A percentile compares a stretch with the other conserved stretches of the same genome.
phyloP scores from a whole-genome alignment of 1,284 basidiomycete genomes.

The Sutorius eximius region DNA sequence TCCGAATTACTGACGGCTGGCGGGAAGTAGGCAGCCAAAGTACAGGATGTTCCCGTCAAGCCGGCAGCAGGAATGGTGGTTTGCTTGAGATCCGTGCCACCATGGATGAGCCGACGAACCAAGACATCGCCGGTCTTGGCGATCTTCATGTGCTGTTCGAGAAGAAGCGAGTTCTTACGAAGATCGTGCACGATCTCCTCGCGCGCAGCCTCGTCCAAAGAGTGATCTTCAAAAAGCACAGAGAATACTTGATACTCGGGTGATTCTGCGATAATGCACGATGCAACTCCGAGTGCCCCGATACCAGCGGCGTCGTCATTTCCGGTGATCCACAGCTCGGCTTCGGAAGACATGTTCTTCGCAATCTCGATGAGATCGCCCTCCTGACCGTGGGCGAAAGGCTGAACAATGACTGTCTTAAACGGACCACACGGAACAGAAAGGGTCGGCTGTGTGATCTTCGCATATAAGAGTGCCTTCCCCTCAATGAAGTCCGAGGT shows the following conservation, averaged over 20 bases:
- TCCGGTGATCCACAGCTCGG: constrained; percentile 31
- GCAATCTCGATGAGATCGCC: constrained; percentile 28
- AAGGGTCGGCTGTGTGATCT: constrained; percentile 16
- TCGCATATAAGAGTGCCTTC: constrained; percentile 17
- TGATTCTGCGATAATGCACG: constrained; percentile 31
- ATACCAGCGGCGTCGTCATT: constrained; percentile 33
- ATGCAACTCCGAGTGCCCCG: constrained; percentile 31
- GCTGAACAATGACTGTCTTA: constrained; percentile 28
- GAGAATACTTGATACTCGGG: constrained; percentile 31
- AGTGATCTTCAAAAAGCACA: constrained; percentile 32
- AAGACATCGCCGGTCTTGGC: constrained; percentile 20
- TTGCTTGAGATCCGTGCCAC: constrained; percentile 15
- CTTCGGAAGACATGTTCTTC: constrained; percentile 25
- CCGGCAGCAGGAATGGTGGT: constrained; percentile 13
- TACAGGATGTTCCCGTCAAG: constrained; percentile 9
- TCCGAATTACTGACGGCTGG: constrained; percentile 12
- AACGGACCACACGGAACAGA: constrained; percentile 16
- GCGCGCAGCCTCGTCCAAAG: constrained; percentile 23
- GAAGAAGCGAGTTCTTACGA: constrained; percentile 26
- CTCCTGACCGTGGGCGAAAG: constrained; percentile 27
- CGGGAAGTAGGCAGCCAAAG: constrained; percentile 21
- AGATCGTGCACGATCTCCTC: constrained; percentile 27
- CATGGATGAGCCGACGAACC: constrained; percentile 28
- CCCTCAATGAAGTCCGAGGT: neutral
- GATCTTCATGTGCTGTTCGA: constrained; percentile 34